Percentiles rank a stretch among this genome's conserved stretches.
phyloP scores from a whole-genome alignment of 805 yeast species.

The Metschnikowia reukaufii region DNA sequence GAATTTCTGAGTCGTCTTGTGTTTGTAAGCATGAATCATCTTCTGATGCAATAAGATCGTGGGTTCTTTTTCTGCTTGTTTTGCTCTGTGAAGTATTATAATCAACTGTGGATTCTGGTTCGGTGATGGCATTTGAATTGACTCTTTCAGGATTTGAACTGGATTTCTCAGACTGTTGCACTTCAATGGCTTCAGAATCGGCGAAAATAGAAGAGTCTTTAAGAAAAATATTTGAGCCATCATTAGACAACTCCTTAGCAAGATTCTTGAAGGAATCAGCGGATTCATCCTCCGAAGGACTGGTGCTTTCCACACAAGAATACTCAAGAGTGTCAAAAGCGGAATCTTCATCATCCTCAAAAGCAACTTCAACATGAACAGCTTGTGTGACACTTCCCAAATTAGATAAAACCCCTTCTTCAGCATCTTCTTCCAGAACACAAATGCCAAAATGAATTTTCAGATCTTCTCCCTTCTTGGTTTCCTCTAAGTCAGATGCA shows the following conservation, averaged over 20 bases:
- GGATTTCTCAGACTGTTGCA: too few species aligned
- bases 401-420: too few species aligned
- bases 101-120: neutral
- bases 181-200: too few species aligned
- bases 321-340: slow-evolving; percentile 1
- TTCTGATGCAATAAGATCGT: neutral
- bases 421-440: too few species aligned
- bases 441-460: too few species aligned
- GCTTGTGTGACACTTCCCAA: too few species aligned
- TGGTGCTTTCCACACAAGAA: neutral
- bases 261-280: too few species aligned
- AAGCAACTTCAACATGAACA: neutral
- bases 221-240: too few species aligned
- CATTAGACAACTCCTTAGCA: too few species aligned
- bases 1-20: neutral
- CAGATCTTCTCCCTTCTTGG: neutral
- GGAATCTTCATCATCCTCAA: slow-evolving; percentile 1
- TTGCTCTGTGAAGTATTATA: neutral
- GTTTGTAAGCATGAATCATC: neutral
- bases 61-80: slow-evolving; percentile 2
- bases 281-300: neutral
- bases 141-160: too few species aligned
- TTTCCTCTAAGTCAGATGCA: neutral
- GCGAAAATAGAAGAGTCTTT: too few species aligned
- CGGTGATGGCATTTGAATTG: too few species aligned